Base-by-base conservation (phyloP, 495 filamentous ascomycete species). In the Amphirosellinia nigrospora region DNA sequence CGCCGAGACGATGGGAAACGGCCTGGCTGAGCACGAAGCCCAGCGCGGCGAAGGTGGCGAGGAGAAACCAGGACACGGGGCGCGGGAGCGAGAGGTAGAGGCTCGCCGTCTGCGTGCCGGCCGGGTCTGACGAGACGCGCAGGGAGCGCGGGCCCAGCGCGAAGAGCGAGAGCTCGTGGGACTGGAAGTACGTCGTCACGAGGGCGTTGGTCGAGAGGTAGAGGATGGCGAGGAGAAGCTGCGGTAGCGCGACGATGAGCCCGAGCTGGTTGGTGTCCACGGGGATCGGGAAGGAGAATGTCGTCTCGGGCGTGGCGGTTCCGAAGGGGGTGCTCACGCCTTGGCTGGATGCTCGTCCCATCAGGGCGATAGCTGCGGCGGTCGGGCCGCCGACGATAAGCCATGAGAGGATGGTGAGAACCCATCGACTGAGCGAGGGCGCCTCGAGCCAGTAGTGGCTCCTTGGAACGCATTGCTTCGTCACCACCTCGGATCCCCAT, bases 151-250 rank as follows among this genome's bases (percentile, higher is more conserved):
- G 69, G 26, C 68, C 59, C 3, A 77, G 53, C 0, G 80, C 82
- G 70, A 82, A 83, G 36, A 75, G 78, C 4, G 79, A 78, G 16
- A 79, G 79, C 66, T 85, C 83, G 77, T 82, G 80, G 16, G 81
- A 82, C 50, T 83, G 73, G 69, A 72, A 80, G 71, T 78, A 84
- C 0, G 78, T 73, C 8, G 81, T 80, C 26, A 83, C 60, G 45
- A 82, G 74, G 21, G 74, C 70, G 79, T 85, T 84, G 53, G 69
- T 65, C 2, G 75, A 70, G 30, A 84, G 70, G 73, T 85, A 85
- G 15, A 85, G 78, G 16, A 66, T 39, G 5, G 75, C 77, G 19
- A 85, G 74, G 28, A 83, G 75, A 0, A 84, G 68, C 21, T 85
- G 83, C 0, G 82, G 82, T 10, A 82, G 70, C 9, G 74, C 72